Percentiles rank a stretch among this genome's conserved stretches.
Conservation (phyloP, 495 filamentous ascomycete genomes). For the Penicillium paradoxum region DNA sequence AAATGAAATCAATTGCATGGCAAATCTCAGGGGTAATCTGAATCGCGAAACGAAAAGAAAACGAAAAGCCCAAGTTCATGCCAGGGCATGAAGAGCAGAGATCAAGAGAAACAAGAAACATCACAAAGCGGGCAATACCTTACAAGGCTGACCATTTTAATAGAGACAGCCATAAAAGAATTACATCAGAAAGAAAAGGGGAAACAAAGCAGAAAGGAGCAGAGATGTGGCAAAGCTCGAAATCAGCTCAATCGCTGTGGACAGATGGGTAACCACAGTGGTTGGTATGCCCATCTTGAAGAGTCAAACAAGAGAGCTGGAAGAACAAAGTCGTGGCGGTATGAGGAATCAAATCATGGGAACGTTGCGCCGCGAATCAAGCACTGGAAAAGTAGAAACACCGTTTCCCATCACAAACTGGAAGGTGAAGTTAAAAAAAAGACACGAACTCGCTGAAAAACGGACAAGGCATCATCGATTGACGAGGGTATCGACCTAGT, state of each 20-base stretch:
- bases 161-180: neutral
- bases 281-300: neutral
- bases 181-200: neutral
- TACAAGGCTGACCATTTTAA: neutral
- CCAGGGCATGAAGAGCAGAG: neutral
- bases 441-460: conserved; percentile 35
- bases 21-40: neutral
- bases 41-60: neutral
- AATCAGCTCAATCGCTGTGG: neutral
- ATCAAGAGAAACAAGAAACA: neutral
- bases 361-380: conserved; percentile 1
- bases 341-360: conserved; percentile 1
- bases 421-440: conserved; percentile 13
- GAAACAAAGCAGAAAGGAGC: neutral
- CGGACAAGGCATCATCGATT: conserved; percentile 24
- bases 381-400: conserved; percentile 3
- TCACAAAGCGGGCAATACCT: neutral
- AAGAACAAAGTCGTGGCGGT: neutral
- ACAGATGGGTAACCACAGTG: neutral
- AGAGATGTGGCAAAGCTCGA: neutral
- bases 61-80: neutral
- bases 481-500: conserved; percentile 26
- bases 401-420: conserved; percentile 4
- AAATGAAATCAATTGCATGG: neutral
- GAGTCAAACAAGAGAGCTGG: neutral